Evolutionary conservation across 345 rosid species (phyloP).

Genomic region (Melaleuca quinquenervia): DNA sequence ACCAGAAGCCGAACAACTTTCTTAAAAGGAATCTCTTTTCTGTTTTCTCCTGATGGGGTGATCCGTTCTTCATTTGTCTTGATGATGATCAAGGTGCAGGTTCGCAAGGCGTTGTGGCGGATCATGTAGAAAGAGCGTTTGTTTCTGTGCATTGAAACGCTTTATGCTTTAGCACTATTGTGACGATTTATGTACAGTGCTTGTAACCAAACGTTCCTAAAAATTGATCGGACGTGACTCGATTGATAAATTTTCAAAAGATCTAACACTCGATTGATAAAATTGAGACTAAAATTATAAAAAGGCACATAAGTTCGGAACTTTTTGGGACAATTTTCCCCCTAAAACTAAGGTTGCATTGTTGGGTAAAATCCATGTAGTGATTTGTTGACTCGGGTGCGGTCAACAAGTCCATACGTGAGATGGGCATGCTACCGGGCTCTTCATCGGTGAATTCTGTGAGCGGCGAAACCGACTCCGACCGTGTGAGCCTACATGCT

Average conservation of each 20-base stretch:
- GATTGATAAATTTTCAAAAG: no score
- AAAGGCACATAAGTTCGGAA: no score
- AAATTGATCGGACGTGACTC: no score
- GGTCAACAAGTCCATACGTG: no score
- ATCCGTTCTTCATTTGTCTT: neutral
- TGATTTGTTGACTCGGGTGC: neutral
- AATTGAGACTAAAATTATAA: no score
- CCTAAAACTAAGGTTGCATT: neutral
- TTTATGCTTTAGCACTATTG: no score
- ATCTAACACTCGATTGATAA: no score
- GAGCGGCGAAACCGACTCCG: neutral
- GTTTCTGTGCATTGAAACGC: neutral
- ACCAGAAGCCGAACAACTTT: conserved; percentile 70
- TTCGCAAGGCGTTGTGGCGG: neutral
- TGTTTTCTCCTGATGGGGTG: neutral
- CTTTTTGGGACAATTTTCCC: no score
- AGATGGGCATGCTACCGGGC: neutral
- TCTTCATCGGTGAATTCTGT: neutral
- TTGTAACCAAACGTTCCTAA: no score
- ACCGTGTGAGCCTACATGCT: neutral
- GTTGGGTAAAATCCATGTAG: neutral
- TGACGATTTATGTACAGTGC: no score
- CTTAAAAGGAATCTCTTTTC: conserved; percentile 47
- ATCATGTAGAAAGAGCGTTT: neutral
- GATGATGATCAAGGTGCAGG: conserved; percentile 29